Base-by-base conservation (phyloP, 148 eudicot genomes). In the Mesembryanthemum crystallinum region DNA sequence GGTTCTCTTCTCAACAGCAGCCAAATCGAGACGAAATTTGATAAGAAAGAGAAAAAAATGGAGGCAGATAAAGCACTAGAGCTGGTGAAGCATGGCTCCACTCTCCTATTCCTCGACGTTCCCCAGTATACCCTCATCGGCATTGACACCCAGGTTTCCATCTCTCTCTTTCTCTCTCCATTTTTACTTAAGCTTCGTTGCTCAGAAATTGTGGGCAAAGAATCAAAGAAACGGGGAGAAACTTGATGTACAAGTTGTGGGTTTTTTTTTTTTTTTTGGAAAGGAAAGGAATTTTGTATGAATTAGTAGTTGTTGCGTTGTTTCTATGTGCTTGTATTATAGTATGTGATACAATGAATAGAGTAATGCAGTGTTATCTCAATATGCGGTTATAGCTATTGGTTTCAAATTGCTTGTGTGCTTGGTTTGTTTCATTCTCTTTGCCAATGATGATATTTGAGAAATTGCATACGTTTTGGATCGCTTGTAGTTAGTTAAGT, bases 91-190 rank as follows among this genome's bases (percentile, higher is more conserved):
- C 82, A 86, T 13, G 92, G 97, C 68, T 87, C 90, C 5, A 83
- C 93, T 42, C 92, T 94, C 35, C 86, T 94, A 20, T 78, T 90
- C 3, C 93, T 94, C 23, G 89, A 92, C 64, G 97, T 94, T 78
- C 98, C 98, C 47, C 97, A 83, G 60, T 83, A 69, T 76, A 94
- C 98, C 33, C 91, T 92, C 30, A 29, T 94, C 63, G 98, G 92
- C 60, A 83, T 94, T 52, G 98, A 94, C 68, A 94, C 96, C 67
- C 98, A 94, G 92, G 98, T 92, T 32, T 28, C 24, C 32, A 45
- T 42, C 10, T 55, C 27, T 77, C 74, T 76, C 27, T 42, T 14
- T 23, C 47, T 65, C 69, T 65, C 69, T 42, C 20, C 5, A 14
- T 15, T 39, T 7, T 24, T 21, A 27, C n/a, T 39, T 4, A 3